A percentile compares a stretch with the other conserved stretches of the same genome.
Evolutionary conservation across 768 basidiomycete genomes (phyloP).

Genomic region (Russula compacta): DNA sequence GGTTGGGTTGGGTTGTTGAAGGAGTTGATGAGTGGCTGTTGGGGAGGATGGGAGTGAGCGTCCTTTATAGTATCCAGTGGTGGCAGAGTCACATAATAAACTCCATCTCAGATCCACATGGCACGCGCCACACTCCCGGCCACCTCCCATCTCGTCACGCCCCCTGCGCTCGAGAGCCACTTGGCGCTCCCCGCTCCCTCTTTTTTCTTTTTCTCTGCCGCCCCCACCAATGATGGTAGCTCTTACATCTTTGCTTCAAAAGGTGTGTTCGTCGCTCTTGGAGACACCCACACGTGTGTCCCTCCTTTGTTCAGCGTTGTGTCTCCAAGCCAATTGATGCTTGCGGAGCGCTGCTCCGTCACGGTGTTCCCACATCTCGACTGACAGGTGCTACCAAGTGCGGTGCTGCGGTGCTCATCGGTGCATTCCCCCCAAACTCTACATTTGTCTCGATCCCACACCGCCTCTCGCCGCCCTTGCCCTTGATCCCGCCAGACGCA

Average conservation of each 20-base stretch:
- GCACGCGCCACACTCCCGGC: background rate
- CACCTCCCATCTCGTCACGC: background rate
- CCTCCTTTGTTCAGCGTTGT: background rate
- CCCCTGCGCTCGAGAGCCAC: background rate
- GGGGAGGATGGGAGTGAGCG: background rate
- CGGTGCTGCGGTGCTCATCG: background rate
- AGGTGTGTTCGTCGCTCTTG: background rate
- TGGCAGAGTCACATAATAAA: background rate
- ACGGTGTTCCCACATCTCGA: too few relatives aligned
- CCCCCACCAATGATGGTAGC: background rate
- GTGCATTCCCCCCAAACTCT: background rate
- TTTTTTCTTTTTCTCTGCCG: background rate
- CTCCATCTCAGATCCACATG: conserved; percentile 1
- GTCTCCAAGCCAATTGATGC: background rate
- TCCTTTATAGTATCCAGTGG: conserved; percentile 1
- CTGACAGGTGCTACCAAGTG: background rate
- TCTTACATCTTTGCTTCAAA: background rate
- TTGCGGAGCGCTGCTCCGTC: too few relatives aligned
- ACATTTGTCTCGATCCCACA: background rate
- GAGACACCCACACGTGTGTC: background rate
- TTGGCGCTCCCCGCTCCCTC: background rate
- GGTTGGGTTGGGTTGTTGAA: background rate
- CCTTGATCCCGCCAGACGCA: background rate
- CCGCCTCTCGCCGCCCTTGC: background rate
- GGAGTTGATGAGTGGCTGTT: conserved; percentile 1